These are phyloP conservation scores for Sclerotinia trifoliorum DNA, from an alignment of 2,329 filamentous ascomycete genomes.

Conservation along the genomic window DNA sequence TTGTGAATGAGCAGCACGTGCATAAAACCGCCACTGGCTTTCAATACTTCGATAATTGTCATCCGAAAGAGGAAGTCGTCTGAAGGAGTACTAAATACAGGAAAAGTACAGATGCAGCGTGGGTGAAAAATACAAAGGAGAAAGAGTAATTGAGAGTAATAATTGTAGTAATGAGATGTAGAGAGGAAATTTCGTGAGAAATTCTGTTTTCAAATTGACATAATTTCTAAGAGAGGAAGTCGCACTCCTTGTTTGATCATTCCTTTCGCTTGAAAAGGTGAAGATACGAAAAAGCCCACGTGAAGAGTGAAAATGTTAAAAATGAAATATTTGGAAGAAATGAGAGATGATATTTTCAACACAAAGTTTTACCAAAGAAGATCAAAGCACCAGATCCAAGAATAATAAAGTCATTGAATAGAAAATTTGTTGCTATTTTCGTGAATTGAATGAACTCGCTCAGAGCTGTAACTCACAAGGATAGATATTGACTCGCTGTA, in stretches of 20 bases:
- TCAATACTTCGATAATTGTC: not conserved
- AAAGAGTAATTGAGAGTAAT: not conserved
- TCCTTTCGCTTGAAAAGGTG: not conserved
- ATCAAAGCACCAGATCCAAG: not conserved
- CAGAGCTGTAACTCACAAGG: constrained; percentile 4
- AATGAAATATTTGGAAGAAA: not conserved
- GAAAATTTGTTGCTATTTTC: not conserved
- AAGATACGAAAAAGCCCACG: not conserved
- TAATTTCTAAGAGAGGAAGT: not conserved
- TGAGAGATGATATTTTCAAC: not conserved
- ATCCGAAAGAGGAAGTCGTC: not conserved
- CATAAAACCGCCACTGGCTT: not conserved
- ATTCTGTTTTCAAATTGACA: not conserved
- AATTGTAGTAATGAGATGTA: not conserved
- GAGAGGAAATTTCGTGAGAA: not conserved
- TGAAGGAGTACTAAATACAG: not conserved
- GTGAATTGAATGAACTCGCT: not conserved
- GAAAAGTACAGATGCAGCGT: not conserved
- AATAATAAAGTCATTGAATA: not conserved
- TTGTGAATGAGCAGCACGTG: not conserved
- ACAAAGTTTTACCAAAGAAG: not conserved
- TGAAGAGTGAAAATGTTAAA: not conserved
- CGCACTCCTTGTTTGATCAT: not conserved
- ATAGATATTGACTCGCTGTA: constrained; percentile 1
- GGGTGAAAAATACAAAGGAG: not conserved